These are phyloP conservation scores for Russula sp. DNA, from an alignment of 768 basidiomycete genomes.

Conservation along the genomic window DNA sequence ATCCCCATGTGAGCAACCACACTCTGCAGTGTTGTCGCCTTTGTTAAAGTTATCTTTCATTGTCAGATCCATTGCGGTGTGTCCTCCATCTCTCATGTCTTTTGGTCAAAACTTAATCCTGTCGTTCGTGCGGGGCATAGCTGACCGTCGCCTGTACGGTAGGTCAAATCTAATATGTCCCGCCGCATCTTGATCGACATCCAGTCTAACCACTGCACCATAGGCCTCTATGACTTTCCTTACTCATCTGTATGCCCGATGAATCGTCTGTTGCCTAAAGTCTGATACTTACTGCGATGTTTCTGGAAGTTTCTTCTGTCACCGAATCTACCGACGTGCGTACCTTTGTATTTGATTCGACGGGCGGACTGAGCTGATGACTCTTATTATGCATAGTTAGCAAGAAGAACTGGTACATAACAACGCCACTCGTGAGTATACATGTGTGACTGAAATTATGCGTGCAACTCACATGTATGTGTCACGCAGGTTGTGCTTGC, in stretches of 20 bases:
- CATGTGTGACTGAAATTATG: background rate
- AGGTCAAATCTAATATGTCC: background rate
- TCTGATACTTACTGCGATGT: background rate
- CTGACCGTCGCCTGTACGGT: conserved; percentile 14
- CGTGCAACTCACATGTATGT: background rate
- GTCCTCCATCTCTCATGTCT: background rate
- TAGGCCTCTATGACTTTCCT: conserved; percentile 9
- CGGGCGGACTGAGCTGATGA: background rate
- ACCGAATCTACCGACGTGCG: conserved; percentile 8
- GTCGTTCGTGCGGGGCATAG: background rate
- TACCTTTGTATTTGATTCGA: background rate
- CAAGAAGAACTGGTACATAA: conserved; percentile 4
- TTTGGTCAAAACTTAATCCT: background rate
- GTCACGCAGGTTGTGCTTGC: background rate
- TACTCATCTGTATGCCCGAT: background rate
- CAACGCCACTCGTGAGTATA: conserved; percentile 4
- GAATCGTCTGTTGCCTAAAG: background rate
- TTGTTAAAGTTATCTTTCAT: background rate
- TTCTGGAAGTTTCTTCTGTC: conserved; percentile 6
- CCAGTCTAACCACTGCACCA: background rate
- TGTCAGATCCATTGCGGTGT: background rate
- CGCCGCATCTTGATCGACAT: background rate
- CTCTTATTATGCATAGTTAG: background rate
- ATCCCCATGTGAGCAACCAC: conserved; percentile 1
- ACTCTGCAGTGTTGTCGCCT: background rate